These are phyloP conservation scores for Clavispora fructus DNA, from an alignment of 805 yeast genomes.

Conservation along the genomic window DNA sequence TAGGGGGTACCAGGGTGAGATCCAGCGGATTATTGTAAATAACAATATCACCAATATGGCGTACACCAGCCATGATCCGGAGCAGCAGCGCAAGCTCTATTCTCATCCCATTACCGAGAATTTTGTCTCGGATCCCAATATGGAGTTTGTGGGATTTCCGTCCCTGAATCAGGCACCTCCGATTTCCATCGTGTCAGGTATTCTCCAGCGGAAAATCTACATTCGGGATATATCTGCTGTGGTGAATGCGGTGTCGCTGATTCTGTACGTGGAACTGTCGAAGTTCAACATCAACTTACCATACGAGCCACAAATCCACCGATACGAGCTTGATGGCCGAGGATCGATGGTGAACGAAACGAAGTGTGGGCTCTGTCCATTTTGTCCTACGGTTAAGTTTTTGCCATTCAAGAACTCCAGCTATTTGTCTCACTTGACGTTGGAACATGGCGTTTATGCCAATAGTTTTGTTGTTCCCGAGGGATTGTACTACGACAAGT, in stretches of 20 bases:
- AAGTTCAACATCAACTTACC: constrained; percentile 19
- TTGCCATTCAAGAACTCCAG: constrained; percentile 29
- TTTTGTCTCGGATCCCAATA: background rate
- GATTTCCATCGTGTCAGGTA: constrained; percentile 10
- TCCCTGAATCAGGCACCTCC: background rate
- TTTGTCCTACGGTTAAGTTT: constrained; percentile 25
- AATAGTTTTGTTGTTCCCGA: constrained; percentile 28
- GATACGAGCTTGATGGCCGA: constrained; percentile 21
- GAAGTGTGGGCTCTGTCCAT: constrained; percentile 31
- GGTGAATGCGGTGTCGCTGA: constrained; percentile 15
- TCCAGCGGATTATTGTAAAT: constrained; percentile 8
- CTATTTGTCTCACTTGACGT: constrained; percentile 28
- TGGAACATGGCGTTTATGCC: constrained; percentile 31
- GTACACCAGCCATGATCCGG: constrained; percentile 5
- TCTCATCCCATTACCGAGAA: constrained; percentile 4
- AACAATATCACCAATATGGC: constrained; percentile 12
- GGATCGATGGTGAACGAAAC: constrained; percentile 19
- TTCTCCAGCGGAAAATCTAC: constrained; percentile 15
- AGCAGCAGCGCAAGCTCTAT: constrained; percentile 1
- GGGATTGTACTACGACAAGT: constrained; percentile 24
- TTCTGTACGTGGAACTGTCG: constrained; percentile 19
- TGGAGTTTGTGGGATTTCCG: background rate
- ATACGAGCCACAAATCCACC: constrained; percentile 27
- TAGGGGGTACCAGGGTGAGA: constrained; percentile 16
- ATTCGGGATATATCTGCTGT: constrained; percentile 15